Evolutionary conservation across 2,329 filamentous ascomycete genomes (phyloP).

Genomic region (Pleomassaria siparia): DNA sequence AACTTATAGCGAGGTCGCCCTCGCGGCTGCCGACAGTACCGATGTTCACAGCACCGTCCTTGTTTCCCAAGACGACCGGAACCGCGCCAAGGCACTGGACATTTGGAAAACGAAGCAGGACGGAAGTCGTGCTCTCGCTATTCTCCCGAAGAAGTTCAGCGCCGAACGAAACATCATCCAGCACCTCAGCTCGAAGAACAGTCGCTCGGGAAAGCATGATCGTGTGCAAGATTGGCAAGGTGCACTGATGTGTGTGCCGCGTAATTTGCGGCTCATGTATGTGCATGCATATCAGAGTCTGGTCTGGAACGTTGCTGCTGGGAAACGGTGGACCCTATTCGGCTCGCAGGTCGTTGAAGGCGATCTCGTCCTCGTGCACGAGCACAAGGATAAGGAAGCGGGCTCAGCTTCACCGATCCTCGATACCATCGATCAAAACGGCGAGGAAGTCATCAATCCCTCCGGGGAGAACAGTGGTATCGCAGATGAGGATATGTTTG

Average conservation of each 20-base stretch:
- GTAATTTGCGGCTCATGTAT: conserved; percentile 88
- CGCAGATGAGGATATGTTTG: conserved; percentile 59
- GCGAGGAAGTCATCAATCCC: conserved; percentile 67
- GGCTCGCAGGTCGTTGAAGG: conserved; percentile 76
- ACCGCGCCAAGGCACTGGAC: conserved; percentile 76
- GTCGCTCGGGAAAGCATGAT: conserved; percentile 48
- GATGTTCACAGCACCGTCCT: conserved; percentile 44
- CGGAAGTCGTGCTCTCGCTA: conserved; percentile 61
- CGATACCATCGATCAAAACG: conserved; percentile 56
- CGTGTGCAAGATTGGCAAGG: conserved; percentile 73
- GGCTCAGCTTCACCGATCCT: conserved; percentile 23
- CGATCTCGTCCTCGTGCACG: conserved; percentile 73
- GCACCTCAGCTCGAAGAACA: conserved; percentile 61
- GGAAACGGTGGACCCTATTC: conserved; percentile 75
- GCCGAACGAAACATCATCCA: conserved; percentile 79
- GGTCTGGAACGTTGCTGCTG: conserved; percentile 87
- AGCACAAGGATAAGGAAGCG: conserved; percentile 54
- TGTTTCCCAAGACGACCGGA: conserved; percentile 73
- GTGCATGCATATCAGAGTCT: conserved; percentile 94
- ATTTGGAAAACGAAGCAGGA: conserved; percentile 67
- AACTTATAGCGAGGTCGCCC: conserved; percentile 66
- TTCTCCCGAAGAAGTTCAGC: conserved; percentile 77
- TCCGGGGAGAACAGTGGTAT: conserved; percentile 58
- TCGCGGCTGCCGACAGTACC: conserved; percentile 54
- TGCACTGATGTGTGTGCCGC: conserved; percentile 75